Conservation (phyloP, 352 stramenopile genomes). For the Pythium monospermum region DNA sequence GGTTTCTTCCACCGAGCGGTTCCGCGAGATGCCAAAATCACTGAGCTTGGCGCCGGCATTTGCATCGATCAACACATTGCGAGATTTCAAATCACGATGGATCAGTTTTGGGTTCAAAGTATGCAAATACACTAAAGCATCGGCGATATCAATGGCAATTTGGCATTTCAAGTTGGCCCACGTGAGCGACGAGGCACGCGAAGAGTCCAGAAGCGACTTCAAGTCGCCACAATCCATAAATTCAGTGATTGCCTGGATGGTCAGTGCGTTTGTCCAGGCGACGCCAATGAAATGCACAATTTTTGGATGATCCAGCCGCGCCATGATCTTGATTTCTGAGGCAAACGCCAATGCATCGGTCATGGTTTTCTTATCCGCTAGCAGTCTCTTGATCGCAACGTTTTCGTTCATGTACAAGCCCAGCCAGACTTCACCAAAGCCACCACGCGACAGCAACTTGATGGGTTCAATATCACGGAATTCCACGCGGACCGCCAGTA, state of each 20-base stretch:
- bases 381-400: constrained; percentile 59
- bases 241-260: constrained; percentile 57
- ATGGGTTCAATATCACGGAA: constrained; percentile 44
- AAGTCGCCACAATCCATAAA: constrained; percentile 72
- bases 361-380: constrained; percentile 53
- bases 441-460: constrained; percentile 57
- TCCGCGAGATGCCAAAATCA: constrained; percentile 65
- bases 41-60: constrained; percentile 56
- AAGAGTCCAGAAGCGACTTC: constrained; percentile 40
- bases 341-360: constrained; percentile 51
- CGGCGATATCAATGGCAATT: constrained; percentile 61
- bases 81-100: constrained; percentile 64
- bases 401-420: constrained; percentile 59
- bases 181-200: constrained; percentile 30
- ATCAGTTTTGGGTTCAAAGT: constrained; percentile 60
- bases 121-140: constrained; percentile 71
- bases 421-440: constrained; percentile 67
- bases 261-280: constrained; percentile 55
- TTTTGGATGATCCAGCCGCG: constrained; percentile 54
- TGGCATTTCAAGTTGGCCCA: constrained; percentile 65
- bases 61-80: constrained; percentile 61
- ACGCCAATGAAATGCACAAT: constrained; percentile 67
- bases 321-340: constrained; percentile 54
- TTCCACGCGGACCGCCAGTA: constrained; percentile 55
- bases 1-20: constrained; percentile 48